phyloP scores from a whole-genome alignment of 1,139 yeast genomes.

The Suhomyces maxii region DNA sequence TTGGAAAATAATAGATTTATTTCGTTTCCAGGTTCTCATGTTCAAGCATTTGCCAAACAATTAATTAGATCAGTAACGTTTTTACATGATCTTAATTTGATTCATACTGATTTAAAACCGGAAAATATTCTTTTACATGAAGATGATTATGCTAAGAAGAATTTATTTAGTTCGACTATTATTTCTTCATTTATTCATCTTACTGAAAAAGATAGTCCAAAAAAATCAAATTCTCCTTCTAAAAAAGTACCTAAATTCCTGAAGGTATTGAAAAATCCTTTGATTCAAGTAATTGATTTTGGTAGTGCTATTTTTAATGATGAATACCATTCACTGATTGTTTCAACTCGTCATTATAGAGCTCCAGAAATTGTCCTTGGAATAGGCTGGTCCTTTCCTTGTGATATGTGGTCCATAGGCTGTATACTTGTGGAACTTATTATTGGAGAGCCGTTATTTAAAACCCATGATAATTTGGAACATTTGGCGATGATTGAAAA shows the following conservation, averaged over 20 bases:
- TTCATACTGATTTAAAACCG: conserved; percentile 95
- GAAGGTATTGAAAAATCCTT: conserved; percentile 70
- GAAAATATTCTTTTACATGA: conserved; percentile 84
- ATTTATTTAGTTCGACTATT: conserved; percentile 35
- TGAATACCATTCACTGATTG: conserved; percentile 90
- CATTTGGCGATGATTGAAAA: conserved; percentile 95
- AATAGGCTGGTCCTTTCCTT: conserved; percentile 86
- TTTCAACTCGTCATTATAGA: conserved; percentile 92
- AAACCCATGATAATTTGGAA: conserved; percentile 91
- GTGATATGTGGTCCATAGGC: conserved; percentile 97
- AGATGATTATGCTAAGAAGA: conserved; percentile 44
- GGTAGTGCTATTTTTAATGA: conserved; percentile 94
- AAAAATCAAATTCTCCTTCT: conserved; percentile 1
- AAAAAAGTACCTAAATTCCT: conserved; percentile 38
- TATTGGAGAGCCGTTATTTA: conserved; percentile 94
- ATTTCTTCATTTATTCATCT: conserved; percentile 33
- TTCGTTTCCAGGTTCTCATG: conserved; percentile 80
- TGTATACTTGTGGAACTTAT: conserved; percentile 89
- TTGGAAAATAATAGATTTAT: conserved; percentile 72
- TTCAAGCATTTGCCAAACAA: conserved; percentile 87
- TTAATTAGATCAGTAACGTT: conserved; percentile 82
- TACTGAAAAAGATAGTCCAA: conserved; percentile 13
- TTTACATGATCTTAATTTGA: conserved; percentile 82
- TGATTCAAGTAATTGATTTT: conserved; percentile 88
- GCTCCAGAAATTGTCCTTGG: conserved; percentile 97